Base-by-base conservation (phyloP, 352 stramenopile genomes). In the Pythium angustatum region DNA sequence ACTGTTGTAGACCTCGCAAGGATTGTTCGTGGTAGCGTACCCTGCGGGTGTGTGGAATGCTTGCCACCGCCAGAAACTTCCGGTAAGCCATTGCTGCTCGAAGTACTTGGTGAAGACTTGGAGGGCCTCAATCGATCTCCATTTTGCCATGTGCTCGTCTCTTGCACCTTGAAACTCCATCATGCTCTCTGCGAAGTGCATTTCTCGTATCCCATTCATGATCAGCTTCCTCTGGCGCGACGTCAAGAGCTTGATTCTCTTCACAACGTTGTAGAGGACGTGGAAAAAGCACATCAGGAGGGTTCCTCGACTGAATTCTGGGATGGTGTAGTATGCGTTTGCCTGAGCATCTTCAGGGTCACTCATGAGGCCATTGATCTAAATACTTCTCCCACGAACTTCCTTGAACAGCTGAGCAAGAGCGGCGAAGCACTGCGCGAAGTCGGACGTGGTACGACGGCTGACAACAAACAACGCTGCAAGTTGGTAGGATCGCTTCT, bases 231-330 rank as follows among this genome's bases (percentile, higher is more conserved):
- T 21, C 28, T 50, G 52, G 0, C 24, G 2, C 8, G 6, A 9
- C 14, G 24, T 43, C 0, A 59, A 38, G 40, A 50, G 52, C 7
- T 38, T 22, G 14, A 59, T n/a, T 6, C n/a, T 14, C 30, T 59
- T 59, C 14, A 28, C 21, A 1, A 59, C 52, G 38, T 59, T 59
- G 52, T 50, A 50, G 5, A 59, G 34, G 4, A 59, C 52, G 19
- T 59, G 52, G 15, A 59, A 59, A 24, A 59, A 59, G 17, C 52
- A 59, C 52, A 59, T 59, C 14, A 59, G 26, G 34, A 50, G 6
- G 1, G 11, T 59, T 0, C 21, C 34, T 2, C 38, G 34, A 2
- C 14, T 19, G 11, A 59, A 40, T 26, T 59, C 52, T 5, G 38
- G 36, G 7, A 59, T 19, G 31, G 24, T 50, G 2, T 3, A 5